Percentiles rank a stretch among this genome's conserved stretches.
phyloP scores from a whole-genome alignment of 768 basidiomycete species.

The Naganishia friedmannii region DNA sequence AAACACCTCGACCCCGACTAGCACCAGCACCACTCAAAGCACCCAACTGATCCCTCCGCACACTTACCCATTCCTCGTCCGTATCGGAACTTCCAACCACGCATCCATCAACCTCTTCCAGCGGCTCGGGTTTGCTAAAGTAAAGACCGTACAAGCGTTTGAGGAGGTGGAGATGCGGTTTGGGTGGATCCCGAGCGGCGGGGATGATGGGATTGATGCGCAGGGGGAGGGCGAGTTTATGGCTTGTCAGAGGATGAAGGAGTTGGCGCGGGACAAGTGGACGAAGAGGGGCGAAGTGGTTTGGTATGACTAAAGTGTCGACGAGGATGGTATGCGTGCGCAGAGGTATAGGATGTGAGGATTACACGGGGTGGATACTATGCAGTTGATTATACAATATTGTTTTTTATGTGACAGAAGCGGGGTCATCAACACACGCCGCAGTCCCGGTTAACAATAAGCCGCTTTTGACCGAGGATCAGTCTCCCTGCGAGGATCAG shows the following conservation, averaged over 20 bases:
- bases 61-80: constrained; percentile 61
- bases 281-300: not conserved
- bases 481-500: too few relatives aligned
- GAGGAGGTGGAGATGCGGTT: constrained; percentile 77
- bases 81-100: constrained; percentile 67
- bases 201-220: constrained; percentile 29
- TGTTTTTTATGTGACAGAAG: not conserved
- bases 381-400: not conserved
- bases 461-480: too few relatives aligned
- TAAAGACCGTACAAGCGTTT: constrained; percentile 70
- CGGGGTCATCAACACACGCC: too few relatives aligned
- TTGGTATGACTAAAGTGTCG: not conserved
- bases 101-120: constrained; percentile 71
- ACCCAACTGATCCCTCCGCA: constrained; percentile 46
- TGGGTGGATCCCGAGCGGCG: constrained; percentile 28
- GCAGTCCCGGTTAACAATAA: too few relatives aligned
- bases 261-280: constrained; percentile 4
- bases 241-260: not conserved
- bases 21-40: constrained; percentile 22
- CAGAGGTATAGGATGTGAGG: not conserved
- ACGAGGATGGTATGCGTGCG: not conserved
- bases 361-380: not conserved
- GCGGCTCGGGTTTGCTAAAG: constrained; percentile 70
- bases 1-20: not conserved
- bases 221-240: too few relatives aligned